Evolutionary conservation across 495 filamentous ascomycete genomes (phyloP).

Genomic region (Letharia columbiana): DNA sequence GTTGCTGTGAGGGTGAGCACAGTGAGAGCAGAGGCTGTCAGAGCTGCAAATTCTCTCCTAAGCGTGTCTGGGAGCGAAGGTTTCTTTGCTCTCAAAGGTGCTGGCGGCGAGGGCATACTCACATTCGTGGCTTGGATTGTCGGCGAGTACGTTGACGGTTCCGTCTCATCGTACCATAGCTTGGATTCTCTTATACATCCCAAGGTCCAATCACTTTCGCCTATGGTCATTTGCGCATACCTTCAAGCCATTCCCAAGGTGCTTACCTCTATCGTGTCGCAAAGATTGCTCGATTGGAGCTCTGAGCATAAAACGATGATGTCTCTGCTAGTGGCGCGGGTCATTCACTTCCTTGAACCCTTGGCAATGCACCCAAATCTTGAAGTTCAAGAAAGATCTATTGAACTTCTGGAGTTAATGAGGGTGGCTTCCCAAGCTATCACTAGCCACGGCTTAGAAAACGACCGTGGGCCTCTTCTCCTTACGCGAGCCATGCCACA

Average conservation of each 20-base stretch:
- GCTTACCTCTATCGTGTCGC: constrained; percentile 55
- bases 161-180: constrained; percentile 55
- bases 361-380: constrained; percentile 72
- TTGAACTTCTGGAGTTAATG: constrained; percentile 84
- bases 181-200: constrained; percentile 64
- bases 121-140: constrained; percentile 71
- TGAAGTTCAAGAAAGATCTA: constrained; percentile 92
- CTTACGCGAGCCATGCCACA: constrained; percentile 82
- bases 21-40: constrained; percentile 64
- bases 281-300: constrained; percentile 51
- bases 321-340: constrained; percentile 64
- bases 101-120: constrained; percentile 52
- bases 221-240: constrained; percentile 61
- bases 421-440: constrained; percentile 75
- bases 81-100: constrained; percentile 28
- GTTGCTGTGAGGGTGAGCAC: constrained; percentile 85
- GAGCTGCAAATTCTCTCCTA: constrained; percentile 71
- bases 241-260: constrained; percentile 85
- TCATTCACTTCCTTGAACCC: constrained; percentile 72
- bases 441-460: constrained; percentile 45
- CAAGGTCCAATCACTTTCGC: constrained; percentile 49
- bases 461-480: constrained; percentile 62
- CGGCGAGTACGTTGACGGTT: constrained; percentile 70
- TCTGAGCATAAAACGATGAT: constrained; percentile 56
- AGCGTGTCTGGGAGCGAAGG: constrained; percentile 41